phyloP scores from a whole-genome alignment of 306 rosid species.

The Malus sieversii region DNA sequence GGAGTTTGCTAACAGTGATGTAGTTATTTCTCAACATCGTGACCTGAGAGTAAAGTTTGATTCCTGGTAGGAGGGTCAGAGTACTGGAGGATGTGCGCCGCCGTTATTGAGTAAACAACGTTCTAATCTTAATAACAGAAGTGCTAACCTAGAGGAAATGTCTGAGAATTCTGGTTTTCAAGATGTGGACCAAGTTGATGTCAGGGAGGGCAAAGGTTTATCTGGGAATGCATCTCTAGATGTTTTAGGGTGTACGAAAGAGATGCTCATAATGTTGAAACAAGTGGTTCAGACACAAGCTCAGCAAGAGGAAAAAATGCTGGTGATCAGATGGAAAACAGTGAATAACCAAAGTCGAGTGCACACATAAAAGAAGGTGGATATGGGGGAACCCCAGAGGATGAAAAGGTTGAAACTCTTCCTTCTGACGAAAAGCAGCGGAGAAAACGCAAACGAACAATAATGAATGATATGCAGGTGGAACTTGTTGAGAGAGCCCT shows the following conservation, averaged over 20 bases:
- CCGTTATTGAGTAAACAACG: slow-evolving; percentile 39
- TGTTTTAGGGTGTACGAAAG: slow-evolving; percentile 38
- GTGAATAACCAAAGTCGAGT: slow-evolving; percentile 42
- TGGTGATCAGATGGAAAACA: slow-evolving; percentile 36
- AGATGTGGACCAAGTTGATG: slow-evolving; percentile 37
- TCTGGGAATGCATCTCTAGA: slow-evolving; percentile 37
- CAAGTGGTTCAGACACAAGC: slow-evolving; percentile 83
- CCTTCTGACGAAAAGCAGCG: slow-evolving; percentile 49
- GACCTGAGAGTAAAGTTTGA: slow-evolving; percentile 41
- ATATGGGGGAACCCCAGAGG: slow-evolving; percentile 49
- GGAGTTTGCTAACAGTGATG: slow-evolving; percentile 13
- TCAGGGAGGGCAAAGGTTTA: slow-evolving; percentile 44
- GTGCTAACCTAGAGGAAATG: slow-evolving; percentile 57
- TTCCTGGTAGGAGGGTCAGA: slow-evolving; percentile 62
- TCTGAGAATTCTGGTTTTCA: slow-evolving; percentile 62
- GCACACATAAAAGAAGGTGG: slow-evolving; percentile 36
- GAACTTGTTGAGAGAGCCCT: slow-evolving; percentile 63
- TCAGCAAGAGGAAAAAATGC: slow-evolving; percentile 60
- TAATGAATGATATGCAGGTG: slow-evolving; percentile 82
- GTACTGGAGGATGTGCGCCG: slow-evolving; percentile 41
- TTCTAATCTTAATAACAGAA: slow-evolving; percentile 31
- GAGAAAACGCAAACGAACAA: slow-evolving; percentile 82
- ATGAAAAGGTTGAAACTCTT: slow-evolving; percentile 55
- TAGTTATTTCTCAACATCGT: slow-evolving; percentile 26
- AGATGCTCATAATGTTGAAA: slow-evolving; percentile 72